Evolutionary conservation across 768 basidiomycete genomes (phyloP), one percentile per base, ranked within the genome.

Genomic region (Solioccasus polychromus): DNA sequence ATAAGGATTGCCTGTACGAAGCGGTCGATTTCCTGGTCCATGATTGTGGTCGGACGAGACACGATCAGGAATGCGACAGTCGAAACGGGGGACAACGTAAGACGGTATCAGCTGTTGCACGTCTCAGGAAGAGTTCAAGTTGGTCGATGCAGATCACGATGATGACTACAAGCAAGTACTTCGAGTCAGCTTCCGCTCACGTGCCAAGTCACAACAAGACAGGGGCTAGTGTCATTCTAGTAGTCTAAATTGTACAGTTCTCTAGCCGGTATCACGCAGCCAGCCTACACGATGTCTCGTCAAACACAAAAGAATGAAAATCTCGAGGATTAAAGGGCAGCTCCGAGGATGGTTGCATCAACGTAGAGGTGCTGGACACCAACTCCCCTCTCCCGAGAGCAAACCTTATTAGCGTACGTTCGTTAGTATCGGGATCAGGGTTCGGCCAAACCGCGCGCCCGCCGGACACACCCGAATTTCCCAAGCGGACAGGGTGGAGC

Each of bases 1-100:
- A 95, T 85, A 61, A 78, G 71, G 67, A 94, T 92, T 38, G 93
- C 93, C 69, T 85, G 86, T 15, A 88, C 81, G 52, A 88, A 74
- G 63, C 80, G 85, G 54, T 85, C 79, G 57, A 85, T 74, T 70
- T 87, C 82, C 60, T 79, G 81, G 29, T 88, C 83, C 88, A 89
- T 39, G 42, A 29, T 22, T 36, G 39, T 42, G 58, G 53, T 47
- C 34, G 42, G 45, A 41, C 47, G 44, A 53, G 51, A 51, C 44
- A 44, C 46, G 51, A 50, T 55, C 43, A 44, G 34, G 45, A 35
- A 35, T 35, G 24, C 42, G 35, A 38, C 39, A 53, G 20, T 29
- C 17, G 36, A 31, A 17, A 30, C 39, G 34, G 26, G 5, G 24
- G 31, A 22, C 25, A 14, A 28, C 9, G 26, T 5, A 24, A 20